These are phyloP conservation scores for Lojkania enalia DNA, from an alignment of 2,329 filamentous ascomycete genomes.

Conservation along the genomic window DNA sequence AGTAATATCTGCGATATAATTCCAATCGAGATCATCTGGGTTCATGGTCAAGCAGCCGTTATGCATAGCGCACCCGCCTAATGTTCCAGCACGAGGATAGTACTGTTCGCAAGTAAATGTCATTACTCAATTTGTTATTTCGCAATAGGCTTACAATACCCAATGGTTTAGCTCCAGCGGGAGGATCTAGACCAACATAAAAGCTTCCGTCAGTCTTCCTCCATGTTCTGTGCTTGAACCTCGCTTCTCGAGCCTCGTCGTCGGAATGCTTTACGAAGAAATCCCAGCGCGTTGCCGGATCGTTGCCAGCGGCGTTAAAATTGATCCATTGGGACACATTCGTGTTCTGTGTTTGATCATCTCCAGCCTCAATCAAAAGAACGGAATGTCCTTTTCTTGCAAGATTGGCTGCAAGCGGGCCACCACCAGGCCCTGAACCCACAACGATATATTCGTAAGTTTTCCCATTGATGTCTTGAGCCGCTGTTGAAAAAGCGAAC, in stretches of 20 bases:
- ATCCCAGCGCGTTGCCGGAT: slow-evolving; percentile 61
- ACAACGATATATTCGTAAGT: slow-evolving; percentile 65
- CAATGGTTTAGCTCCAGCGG: slow-evolving; percentile 53
- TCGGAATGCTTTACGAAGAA: slow-evolving; percentile 65
- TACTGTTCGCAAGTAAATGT: slow-evolving; percentile 28
- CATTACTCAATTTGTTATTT: neutral
- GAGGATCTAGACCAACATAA: slow-evolving; percentile 59
- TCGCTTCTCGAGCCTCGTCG: slow-evolving; percentile 54
- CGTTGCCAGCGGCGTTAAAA: slow-evolving; percentile 59
- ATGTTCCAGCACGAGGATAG: slow-evolving; percentile 61
- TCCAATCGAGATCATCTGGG: slow-evolving; percentile 62
- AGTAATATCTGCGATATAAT: slow-evolving; percentile 59
- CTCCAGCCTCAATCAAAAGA: slow-evolving; percentile 61
- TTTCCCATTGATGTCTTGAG: slow-evolving; percentile 17
- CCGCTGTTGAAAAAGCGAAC: slow-evolving; percentile 12
- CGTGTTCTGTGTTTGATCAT: slow-evolving; percentile 56
- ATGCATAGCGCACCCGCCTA: slow-evolving; percentile 63
- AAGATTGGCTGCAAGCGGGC: slow-evolving; percentile 59
- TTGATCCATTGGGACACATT: slow-evolving; percentile 55
- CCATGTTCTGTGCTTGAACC: slow-evolving; percentile 62
- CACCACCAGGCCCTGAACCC: slow-evolving; percentile 61
- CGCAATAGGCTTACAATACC: slow-evolving; percentile 49
- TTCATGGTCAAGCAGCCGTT: slow-evolving; percentile 59
- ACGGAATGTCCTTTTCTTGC: slow-evolving; percentile 60
- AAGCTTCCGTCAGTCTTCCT: slow-evolving; percentile 53